phyloP scores from a whole-genome alignment of 176 grass and related monocot genomes.

The Zea mays region Zm-B73-REFERENCE-NAM-5.0 NC_050098.1:210347001-210347500 shows the following conservation, averaged over 20 bases:
- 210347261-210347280: conserved; percentile 70
- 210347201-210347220: conserved; percentile 70
- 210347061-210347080: conserved; percentile 46
- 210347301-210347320: conserved; percentile 69
- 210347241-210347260: conserved; percentile 55
- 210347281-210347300: conserved; percentile 71
- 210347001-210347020: conserved; percentile 55
- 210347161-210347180: conserved; percentile 66
- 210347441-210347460: conserved; percentile 51
- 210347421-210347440: conserved; percentile 63
- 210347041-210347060: conserved; percentile 25
- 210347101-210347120: conserved; percentile 54
- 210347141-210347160: conserved; percentile 69
- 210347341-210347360: conserved; percentile 68
- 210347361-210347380: conserved; percentile 66
- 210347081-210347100: conserved; percentile 63
- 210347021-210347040: neutral
- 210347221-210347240: conserved; percentile 58
- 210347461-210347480: conserved; percentile 52
- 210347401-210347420: conserved; percentile 53
- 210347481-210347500: conserved; percentile 64
- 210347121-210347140: conserved; percentile 71
- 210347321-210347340: conserved; percentile 67
- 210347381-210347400: conserved; percentile 49
- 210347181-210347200: conserved; percentile 65